phyloP scores from a whole-genome alignment of 345 rosid genomes.

The Punica granatum region DNA sequence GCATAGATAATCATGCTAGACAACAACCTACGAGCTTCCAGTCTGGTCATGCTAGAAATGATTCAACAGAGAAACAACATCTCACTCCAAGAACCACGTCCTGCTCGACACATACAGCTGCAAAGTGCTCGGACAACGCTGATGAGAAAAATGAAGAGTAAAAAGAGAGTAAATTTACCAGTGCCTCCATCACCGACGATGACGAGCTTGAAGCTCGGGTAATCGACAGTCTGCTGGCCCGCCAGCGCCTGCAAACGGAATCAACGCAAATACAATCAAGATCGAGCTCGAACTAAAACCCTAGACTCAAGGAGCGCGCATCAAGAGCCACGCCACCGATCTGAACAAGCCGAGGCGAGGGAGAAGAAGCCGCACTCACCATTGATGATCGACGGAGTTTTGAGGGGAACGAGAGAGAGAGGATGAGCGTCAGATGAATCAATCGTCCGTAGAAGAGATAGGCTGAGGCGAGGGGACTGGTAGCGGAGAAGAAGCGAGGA shows the following conservation, averaged over 20 bases:
- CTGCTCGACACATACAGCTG: no score
- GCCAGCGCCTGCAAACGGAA: constrained; percentile 17
- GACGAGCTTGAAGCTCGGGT: constrained; percentile 41
- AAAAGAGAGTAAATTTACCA: constrained; percentile 11
- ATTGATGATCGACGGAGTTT: neutral
- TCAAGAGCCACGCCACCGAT: neutral
- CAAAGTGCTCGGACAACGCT: no score
- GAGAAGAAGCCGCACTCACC: constrained; percentile 2
- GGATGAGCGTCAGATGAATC: no score
- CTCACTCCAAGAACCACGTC: no score
- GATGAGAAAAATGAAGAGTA: neutral
- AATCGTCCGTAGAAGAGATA: no score
- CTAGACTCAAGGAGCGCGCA: neutral
- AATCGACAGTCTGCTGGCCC: constrained; percentile 23
- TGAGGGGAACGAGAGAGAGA: neutral
- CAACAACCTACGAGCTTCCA: no score
- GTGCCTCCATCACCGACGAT: constrained; percentile 43
- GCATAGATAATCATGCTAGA: no score
- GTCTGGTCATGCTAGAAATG: no score
- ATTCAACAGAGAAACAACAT: no score
- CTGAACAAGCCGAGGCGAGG: no score
- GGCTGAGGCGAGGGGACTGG: neutral
- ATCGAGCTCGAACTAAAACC: neutral
- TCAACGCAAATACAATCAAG: neutral
- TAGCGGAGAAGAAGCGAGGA: neutral